Conservation (phyloP, 352 stramenopile genomes). For the Phytophthora pini region DNA sequence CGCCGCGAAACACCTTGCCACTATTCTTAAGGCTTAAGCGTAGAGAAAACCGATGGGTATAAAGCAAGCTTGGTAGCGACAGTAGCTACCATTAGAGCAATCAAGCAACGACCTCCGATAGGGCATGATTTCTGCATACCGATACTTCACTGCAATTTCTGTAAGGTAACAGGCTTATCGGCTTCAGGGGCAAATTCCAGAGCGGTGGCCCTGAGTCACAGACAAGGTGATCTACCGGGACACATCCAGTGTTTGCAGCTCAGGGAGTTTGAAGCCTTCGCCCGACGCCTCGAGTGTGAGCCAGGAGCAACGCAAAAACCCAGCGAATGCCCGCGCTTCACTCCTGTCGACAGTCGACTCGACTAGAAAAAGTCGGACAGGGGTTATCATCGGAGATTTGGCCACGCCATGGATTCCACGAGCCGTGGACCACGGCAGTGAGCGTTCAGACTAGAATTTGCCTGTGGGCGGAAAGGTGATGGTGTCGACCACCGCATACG, state of each 20-base stretch:
- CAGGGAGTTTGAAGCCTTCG: not conserved
- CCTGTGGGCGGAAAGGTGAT: not conserved
- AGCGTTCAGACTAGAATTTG: not conserved
- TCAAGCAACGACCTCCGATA: no score
- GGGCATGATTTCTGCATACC: no score
- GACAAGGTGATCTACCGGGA: not conserved
- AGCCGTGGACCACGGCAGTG: not conserved
- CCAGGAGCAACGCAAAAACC: not conserved
- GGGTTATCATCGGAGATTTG: not conserved
- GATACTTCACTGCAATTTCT: no score
- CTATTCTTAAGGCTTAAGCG: not conserved
- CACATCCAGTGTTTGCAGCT: not conserved
- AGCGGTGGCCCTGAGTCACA: no score
- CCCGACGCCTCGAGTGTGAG: not conserved
- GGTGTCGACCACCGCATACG: not conserved
- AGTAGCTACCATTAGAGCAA: not conserved
- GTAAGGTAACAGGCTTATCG: not conserved
- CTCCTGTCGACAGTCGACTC: not conserved
- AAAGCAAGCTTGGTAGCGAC: not conserved
- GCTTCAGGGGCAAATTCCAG: not conserved
- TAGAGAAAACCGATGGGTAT: not conserved
- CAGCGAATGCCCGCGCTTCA: not conserved
- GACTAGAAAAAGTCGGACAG: not conserved
- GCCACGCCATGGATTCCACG: no score
- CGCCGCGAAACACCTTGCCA: slow-evolving; percentile 25